Base-by-base conservation (phyloP, 1,139 yeast genomes). In the Taiozyma sp. region DNA sequence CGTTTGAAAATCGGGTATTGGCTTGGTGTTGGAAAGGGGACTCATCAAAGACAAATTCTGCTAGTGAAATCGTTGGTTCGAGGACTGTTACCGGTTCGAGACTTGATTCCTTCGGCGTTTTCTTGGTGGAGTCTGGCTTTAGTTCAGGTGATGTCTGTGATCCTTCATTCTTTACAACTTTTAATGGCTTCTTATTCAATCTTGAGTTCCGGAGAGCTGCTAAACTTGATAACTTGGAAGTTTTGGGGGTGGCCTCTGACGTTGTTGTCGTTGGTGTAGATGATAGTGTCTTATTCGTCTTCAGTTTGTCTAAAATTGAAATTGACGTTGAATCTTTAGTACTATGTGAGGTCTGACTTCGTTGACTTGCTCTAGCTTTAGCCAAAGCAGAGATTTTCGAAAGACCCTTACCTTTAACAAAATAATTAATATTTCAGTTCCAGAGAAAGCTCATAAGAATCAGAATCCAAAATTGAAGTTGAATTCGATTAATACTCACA, bases 301-400 rank as follows among this genome's bases (percentile, higher is more conserved):
- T 56, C 28, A 62, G 46, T 23, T 43, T 55, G 42, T 61, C 63
- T 28, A 64, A 51, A 13, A 63, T 63, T 3, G 66, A 59, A 4
- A 57, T 47, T 5, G 65, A 55, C 2, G 54, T 48, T 6, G 38
- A 16, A 29, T 23, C 40, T 22, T 45, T 46, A 12, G 45, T 23
- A 29, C 39, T 41, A 13, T 43, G 43, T 12, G 22, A 42, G 19
- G 43, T 23, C 13, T 42, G 28, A 47, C 43, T 32, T 42, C 56
- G 54, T 43, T 60, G 58, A 16, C 62, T 56, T 29, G 73, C 70
- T 56, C 80, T 66, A 22, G 74, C 68, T 56, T 72, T 73, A 3
- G 83, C 83, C 57, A 81, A 69, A 3, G 75, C 72, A 13, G 81
- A 74, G 47, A 80, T 65, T 59, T 78, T 79, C 1, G 79, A 73